Conservation (phyloP, 768 basidiomycete species). For the Podaxis sp. region DNA sequence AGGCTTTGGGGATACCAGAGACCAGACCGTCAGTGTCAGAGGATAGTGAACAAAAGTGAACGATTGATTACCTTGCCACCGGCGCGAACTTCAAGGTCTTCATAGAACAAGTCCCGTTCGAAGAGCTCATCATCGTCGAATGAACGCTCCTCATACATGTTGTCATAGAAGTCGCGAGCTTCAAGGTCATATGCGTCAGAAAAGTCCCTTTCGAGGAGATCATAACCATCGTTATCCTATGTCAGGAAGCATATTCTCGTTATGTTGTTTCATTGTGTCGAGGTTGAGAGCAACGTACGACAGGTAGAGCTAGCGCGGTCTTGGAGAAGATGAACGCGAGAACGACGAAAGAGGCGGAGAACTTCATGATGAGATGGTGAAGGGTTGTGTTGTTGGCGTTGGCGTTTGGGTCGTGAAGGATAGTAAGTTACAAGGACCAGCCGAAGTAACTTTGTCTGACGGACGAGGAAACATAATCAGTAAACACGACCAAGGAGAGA, state of each 20-base stretch:
- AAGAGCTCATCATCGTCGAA: neutral
- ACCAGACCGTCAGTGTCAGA: neutral
- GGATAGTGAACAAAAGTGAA: neutral
- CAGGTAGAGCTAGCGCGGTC: neutral
- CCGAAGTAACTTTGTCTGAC: conserved; percentile 2
- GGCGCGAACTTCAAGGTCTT: neutral
- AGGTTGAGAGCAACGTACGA: neutral
- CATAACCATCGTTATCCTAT: neutral
- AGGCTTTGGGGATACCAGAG: neutral
- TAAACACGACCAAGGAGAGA: neutral
- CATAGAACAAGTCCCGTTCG: neutral
- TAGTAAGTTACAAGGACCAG: conserved; percentile 4
- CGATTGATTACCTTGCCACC: neutral
- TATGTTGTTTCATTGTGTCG: too few species aligned
- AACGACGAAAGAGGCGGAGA: neutral
- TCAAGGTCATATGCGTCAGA: neutral
- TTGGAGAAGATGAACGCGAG: conserved; percentile 1
- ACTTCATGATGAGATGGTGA: neutral
- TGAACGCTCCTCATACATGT: conserved; percentile 1
- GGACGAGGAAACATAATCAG: neutral
- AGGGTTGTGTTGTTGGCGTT: neutral
- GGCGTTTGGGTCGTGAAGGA: neutral
- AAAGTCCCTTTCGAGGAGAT: conserved; percentile 1
- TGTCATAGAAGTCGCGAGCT: conserved; percentile 1
- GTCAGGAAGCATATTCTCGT: neutral